Evolutionary conservation across 106 monocot species (phyloP), one percentile per base, ranked within the genome.

Genomic region (Phalaenopsis equestris): DNA sequence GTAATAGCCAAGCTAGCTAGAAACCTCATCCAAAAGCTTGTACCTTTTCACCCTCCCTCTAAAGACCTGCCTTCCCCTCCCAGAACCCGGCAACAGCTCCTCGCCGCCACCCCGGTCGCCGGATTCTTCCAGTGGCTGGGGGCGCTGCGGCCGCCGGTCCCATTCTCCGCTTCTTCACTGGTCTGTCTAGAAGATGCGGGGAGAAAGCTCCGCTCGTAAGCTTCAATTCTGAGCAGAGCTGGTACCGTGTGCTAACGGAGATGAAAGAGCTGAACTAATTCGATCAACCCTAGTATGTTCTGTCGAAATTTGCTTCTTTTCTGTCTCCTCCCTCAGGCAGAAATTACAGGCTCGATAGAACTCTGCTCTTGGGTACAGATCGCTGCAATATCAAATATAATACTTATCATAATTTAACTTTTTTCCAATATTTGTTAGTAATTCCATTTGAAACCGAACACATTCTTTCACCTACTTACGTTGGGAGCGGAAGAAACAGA

Each of bases 1-100:
- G n/a, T n/a, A 18, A 61, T 21, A 61, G 6, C 8, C 57, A 24
- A 55, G 36, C 41, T 89, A 89, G 52, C 85, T 92, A 73, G 92
- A 90, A 56, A 93, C 90, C 82, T 93, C 93, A 67, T 93, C 93
- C 77, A 93, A 80, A 24, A 93, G 87, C 82, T 93, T 93, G 57
- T 93, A 93, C 84, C 93, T 83, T 30, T 89, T 82, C 21, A 85
- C 90, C 79, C 77, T 93, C n/a, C 85, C 87, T 81, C 90, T 85
- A 30, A 88, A 85, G 1, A 38, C 79, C 19, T 81, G 80, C 81
- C 82, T 87, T 47, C 80, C 77, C 77, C 82, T 81, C 41, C 46
- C 78, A 15, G 68, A 41, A 45, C 78, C 57, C 15, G 81, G 83
- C 18, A 81, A 64, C 12, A 67, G 18, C 56, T 83, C 49, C n/a